Evolutionary conservation across 208 protist species (phyloP).

Genomic region (Leishmania major): DNA sequence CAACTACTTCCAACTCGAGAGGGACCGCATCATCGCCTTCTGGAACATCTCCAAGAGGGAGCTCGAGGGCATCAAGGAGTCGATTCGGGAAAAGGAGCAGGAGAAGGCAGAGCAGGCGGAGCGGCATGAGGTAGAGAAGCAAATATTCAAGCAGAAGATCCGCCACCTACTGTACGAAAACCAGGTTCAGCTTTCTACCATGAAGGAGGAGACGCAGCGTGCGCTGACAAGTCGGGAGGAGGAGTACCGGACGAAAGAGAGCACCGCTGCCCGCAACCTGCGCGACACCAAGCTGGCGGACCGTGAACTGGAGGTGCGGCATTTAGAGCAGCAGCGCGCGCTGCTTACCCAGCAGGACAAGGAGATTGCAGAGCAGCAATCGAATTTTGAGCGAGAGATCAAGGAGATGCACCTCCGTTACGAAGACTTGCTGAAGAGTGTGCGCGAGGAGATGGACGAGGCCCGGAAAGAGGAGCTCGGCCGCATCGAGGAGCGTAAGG

Average conservation of each 20-base stretch:
- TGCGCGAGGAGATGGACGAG: constrained; percentile 93
- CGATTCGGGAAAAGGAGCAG: constrained; percentile 89
- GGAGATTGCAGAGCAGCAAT: constrained; percentile 87
- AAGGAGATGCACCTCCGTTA: constrained; percentile 96
- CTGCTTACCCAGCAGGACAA: constrained; percentile 84
- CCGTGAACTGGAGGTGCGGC: constrained; percentile 87
- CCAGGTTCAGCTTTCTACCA: constrained; percentile 89
- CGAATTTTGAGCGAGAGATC: constrained; percentile 88
- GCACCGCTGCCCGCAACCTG: constrained; percentile 78
- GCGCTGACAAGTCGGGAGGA: constrained; percentile 89
- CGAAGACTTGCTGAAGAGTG: constrained; percentile 90
- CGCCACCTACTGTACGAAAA: constrained; percentile 97
- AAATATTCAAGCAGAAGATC: constrained; percentile 98
- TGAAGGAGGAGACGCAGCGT: constrained; percentile 91
- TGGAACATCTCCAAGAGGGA: constrained; percentile 96
- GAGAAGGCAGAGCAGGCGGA: constrained; percentile 94
- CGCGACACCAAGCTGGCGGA: constrained; percentile 86
- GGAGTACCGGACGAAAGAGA: constrained; percentile 87
- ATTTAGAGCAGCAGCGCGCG: constrained; percentile 83
- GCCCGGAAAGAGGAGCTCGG: constrained; percentile 91
- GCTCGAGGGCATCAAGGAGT: constrained; percentile 83
- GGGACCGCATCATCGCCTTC: constrained; percentile 95
- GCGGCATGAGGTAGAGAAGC: constrained; percentile 95
- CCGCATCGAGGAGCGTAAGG: constrained; percentile 97
- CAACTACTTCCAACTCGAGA: constrained; percentile 98